Evolutionary conservation across 306 rosid genomes (phyloP).

Genomic region (Lathyrus aphaca): DNA sequence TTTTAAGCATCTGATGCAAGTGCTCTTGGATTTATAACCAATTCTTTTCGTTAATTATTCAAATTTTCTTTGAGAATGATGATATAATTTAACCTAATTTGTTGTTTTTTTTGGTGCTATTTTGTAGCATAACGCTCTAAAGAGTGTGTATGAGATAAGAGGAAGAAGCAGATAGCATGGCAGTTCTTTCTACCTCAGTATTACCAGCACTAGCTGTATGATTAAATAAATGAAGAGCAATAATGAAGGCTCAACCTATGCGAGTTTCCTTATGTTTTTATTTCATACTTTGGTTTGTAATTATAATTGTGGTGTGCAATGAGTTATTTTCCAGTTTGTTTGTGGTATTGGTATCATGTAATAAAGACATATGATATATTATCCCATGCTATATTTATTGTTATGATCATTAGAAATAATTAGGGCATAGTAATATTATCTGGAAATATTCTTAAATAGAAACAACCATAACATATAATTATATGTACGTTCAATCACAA

Average conservation of each 20-base stretch:
- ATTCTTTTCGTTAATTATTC: no score
- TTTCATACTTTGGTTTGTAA: background rate
- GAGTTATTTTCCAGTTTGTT: background rate
- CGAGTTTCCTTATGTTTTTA: background rate
- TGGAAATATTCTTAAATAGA: no score
- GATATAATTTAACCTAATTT: no score
- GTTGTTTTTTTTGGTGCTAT: background rate
- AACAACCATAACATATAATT: no score
- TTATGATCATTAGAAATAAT: no score
- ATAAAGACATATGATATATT: slow-evolving; percentile 7
- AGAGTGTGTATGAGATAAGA: background rate
- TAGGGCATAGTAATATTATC: no score
- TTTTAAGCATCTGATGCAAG: no score
- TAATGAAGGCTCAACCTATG: background rate
- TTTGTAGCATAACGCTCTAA: slow-evolving; percentile 10
- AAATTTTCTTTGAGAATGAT: no score
- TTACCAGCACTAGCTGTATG: background rate
- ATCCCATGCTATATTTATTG: slow-evolving; percentile 2
- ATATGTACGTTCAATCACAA: no score
- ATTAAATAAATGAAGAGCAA: background rate
- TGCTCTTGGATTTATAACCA: no score
- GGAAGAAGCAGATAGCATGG: slow-evolving; percentile 12
- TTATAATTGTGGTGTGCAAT: background rate
- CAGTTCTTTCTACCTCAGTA: background rate
- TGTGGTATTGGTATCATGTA: background rate